A percentile compares a stretch with the other conserved stretches of the same genome.
Evolutionary conservation across 441 rosid genomes (phyloP).

Genomic region (Adansonia rubrostipa): DNA sequence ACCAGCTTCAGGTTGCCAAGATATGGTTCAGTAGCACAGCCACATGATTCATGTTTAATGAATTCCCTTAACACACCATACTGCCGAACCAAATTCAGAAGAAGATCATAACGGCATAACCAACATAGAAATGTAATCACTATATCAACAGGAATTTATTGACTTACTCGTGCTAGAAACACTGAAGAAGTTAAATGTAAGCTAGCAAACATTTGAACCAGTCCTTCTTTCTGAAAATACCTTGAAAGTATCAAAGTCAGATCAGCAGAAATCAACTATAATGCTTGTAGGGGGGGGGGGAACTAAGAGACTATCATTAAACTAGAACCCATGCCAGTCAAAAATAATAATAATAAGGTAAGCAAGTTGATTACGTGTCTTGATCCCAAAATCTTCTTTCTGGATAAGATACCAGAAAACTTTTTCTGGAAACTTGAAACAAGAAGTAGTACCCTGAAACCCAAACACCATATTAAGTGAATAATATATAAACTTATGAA

Average conservation of each 20-base stretch:
- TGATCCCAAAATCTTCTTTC: conserved; percentile 69
- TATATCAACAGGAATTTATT: conserved; percentile 39
- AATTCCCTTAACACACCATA: conserved; percentile 67
- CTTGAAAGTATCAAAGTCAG: conserved; percentile 49
- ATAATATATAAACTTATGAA: conserved; percentile 26
- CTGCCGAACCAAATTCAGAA: conserved; percentile 49
- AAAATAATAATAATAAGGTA: conserved; percentile 12
- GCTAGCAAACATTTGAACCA: conserved; percentile 64
- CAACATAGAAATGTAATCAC: conserved; percentile 21
- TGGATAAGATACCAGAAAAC: conserved; percentile 58
- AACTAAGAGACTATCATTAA: conserved; percentile 26
- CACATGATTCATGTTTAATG: conserved; percentile 60
- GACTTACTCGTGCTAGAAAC: conserved; percentile 75
- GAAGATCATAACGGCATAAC: conserved; percentile 21
- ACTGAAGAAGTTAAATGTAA: conserved; percentile 57
- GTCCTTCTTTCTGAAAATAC: conserved; percentile 74
- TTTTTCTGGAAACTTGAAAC: conserved; percentile 69
- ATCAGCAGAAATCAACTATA: conserved; percentile 36
- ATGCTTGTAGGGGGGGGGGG: not conserved
- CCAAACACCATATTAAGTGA: conserved; percentile 31
- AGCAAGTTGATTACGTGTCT: conserved; percentile 58
- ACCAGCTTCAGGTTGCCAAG: conserved; percentile 66
- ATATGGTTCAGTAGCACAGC: conserved; percentile 56
- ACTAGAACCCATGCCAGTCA: conserved; percentile 2
- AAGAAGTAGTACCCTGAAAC: conserved; percentile 76